Percentiles rank a stretch among this genome's conserved stretches.
Evolutionary conservation across 495 filamentous ascomycete genomes (phyloP).

Genomic region (Bacidia rubella): DNA sequence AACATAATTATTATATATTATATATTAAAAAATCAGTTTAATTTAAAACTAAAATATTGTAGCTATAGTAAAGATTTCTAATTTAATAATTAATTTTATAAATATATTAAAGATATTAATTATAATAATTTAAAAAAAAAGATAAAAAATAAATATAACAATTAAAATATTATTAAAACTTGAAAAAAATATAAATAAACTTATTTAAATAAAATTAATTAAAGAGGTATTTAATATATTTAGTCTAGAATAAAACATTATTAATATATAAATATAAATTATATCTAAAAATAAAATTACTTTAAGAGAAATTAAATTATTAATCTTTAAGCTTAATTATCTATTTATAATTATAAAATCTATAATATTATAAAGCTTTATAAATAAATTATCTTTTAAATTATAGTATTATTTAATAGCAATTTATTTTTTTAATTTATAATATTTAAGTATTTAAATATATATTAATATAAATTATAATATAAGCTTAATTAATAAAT

Average conservation of each 20-base stretch:
- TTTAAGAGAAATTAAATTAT: background rate
- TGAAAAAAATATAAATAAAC: background rate
- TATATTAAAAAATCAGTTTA: background rate
- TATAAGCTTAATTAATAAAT: slow-evolving; percentile 3
- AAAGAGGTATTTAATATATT: background rate
- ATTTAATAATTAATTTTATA: background rate
- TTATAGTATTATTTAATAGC: slow-evolving; percentile 3
- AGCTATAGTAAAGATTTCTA: background rate
- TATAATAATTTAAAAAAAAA: background rate
- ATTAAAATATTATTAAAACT: background rate
- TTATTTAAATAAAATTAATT: background rate
- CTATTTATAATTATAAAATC: background rate
- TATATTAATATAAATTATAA: slow-evolving; percentile 1
- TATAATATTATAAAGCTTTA: background rate
- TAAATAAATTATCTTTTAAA: background rate
- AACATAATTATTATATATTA: background rate
- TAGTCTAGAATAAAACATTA: background rate
- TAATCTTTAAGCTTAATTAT: background rate
- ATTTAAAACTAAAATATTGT: background rate
- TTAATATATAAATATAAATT: background rate
- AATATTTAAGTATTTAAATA: slow-evolving; percentile 12
- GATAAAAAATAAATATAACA: too few species aligned
- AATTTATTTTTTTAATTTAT: background rate
- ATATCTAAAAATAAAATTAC: background rate
- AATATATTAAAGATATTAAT: background rate